These are phyloP conservation scores for Solanum chilense DNA, from an alignment of 257 asterid genomes.

Conservation along the genomic window DNA sequence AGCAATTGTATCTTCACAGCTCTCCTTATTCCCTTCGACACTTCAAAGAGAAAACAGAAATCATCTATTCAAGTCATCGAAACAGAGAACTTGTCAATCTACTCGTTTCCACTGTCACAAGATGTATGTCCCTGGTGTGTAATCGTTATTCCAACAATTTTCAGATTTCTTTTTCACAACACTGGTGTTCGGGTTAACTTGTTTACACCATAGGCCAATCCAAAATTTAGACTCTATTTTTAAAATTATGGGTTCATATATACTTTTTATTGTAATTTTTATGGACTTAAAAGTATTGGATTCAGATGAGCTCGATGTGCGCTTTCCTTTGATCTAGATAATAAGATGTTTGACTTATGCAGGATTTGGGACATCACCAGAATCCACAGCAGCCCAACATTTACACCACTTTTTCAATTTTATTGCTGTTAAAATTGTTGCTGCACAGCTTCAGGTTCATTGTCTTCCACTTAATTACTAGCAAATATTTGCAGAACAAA, in stretches of 20 bases:
- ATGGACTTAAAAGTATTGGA: not conserved
- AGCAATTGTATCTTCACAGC: constrained; percentile 10
- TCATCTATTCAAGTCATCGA: constrained; percentile 23
- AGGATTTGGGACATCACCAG: constrained; percentile 92
- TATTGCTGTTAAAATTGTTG: constrained; percentile 58
- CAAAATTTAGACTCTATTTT: not conserved
- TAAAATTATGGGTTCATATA: not conserved
- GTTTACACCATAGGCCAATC: too few species aligned
- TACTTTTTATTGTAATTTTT: not conserved
- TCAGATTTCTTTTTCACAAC: too few species aligned
- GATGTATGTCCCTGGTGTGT: constrained; percentile 91
- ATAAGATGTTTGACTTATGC: not conserved
- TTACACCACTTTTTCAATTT: constrained; percentile 80
- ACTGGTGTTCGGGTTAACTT: not conserved
- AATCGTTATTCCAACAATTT: not conserved
- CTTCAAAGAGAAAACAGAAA: constrained; percentile 7
- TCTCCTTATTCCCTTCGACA: constrained; percentile 14
- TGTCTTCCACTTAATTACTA: not conserved
- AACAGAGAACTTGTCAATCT: constrained; percentile 14
- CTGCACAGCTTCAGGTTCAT: constrained; percentile 70
- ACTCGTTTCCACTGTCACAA: constrained; percentile 46
- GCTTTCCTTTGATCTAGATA: not conserved
- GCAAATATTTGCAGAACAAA: not conserved
- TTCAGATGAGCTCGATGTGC: not conserved
- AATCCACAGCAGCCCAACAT: constrained; percentile 68